Base-by-base conservation (phyloP, 352 stramenopile species). In the Phytophthora nicotianae region DNA sequence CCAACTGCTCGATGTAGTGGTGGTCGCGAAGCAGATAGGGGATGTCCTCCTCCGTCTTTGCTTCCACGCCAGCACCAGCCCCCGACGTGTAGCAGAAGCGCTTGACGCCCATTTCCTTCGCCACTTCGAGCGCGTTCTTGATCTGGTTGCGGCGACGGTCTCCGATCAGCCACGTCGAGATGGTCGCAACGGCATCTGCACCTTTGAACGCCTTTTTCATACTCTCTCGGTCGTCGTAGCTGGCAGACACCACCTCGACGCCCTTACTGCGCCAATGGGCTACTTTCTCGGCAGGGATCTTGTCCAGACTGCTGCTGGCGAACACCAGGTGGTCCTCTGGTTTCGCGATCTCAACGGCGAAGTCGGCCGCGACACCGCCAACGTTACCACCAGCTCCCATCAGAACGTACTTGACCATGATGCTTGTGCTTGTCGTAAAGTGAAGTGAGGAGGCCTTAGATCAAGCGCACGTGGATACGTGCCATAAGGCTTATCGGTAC, bases 151-250 rank as follows among this genome's bases (percentile, higher is more conserved):
- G 56, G 14, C 57, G 62, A 63, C 62, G 57, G 37, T 71, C 62
- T 29, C 62, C 62, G 45, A 71, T 67, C 16, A 71, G 45, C 62
- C 62, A 71, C n/a, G 62, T 71, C 5, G 62, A 71, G 20, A 71
- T 71, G 26, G 48, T 59, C 19, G 57, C 56, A 5, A 71, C 62
- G 11, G 45, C 62, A 1, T 67, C 62, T 0, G 62, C 62, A 17
- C 62, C 62, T 20, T 61, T 16, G 23, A 71, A 71, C 21, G 43
- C 35, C 43, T 62, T 71, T 37, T 65, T 65, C 56, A 71, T 57
- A 21, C 62, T 67, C n/a, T 71, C 63, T 1, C n/a, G 7, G 45
- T 71, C 57, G 14, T 71, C 63, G 21, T 71, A 71, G 29, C 50
- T 67, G 16, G 63, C 63, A 17, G 45, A 46, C 33, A 58, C 49